Percentiles rank a stretch among this genome's conserved stretches.
These are phyloP conservation scores for Xylariaceae sp. DNA, from an alignment of 2,329 filamentous ascomycete genomes.

Conservation along the genomic window DNA sequence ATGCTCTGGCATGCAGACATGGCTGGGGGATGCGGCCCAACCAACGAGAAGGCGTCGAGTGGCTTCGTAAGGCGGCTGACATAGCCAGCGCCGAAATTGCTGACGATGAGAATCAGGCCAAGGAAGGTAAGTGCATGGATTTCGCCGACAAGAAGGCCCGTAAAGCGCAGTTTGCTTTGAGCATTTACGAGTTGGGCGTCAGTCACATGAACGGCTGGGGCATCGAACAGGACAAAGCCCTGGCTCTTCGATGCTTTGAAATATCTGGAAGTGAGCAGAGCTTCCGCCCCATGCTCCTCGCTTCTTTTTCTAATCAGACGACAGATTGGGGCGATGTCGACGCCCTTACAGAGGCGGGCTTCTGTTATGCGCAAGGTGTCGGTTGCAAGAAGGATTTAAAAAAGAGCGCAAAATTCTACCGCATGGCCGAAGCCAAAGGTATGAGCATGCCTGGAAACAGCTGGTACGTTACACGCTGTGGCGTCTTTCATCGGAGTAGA, in stretches of 20 bases:
- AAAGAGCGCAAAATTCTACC: slow-evolving; percentile 88
- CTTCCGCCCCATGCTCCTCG: too few relatives aligned
- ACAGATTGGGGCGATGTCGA: slow-evolving; percentile 90
- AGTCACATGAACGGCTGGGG: slow-evolving; percentile 99
- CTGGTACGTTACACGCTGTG: slow-evolving; percentile 62
- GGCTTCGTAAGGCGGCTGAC: slow-evolving; percentile 89
- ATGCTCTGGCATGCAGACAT: slow-evolving; percentile 90
- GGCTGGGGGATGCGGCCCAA: slow-evolving; percentile 98
- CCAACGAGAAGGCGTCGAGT: slow-evolving; percentile 83
- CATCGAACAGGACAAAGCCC: slow-evolving; percentile 83
- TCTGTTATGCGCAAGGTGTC: slow-evolving; percentile 90
- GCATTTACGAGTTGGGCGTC: slow-evolving; percentile 93
- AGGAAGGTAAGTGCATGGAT: slow-evolving; percentile 63
- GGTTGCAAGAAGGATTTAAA: slow-evolving; percentile 96
- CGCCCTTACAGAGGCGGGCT: slow-evolving; percentile 89
- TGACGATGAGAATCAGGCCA: slow-evolving; percentile 68
- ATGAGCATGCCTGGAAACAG: slow-evolving; percentile 98
- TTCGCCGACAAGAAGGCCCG: slow-evolving; percentile 73
- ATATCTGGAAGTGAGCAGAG: slow-evolving; percentile 74
- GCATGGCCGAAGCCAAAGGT: slow-evolving; percentile 85
- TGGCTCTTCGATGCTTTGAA: slow-evolving; percentile 91
- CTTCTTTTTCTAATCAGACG: slow-evolving; percentile 10
- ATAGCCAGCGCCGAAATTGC: slow-evolving; percentile 78
- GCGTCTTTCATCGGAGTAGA: not conserved
- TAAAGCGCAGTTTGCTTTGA: slow-evolving; percentile 89